Evolutionary conservation across 148 eudicot genomes (phyloP).

Genomic region (Drosera capensis): DNA sequence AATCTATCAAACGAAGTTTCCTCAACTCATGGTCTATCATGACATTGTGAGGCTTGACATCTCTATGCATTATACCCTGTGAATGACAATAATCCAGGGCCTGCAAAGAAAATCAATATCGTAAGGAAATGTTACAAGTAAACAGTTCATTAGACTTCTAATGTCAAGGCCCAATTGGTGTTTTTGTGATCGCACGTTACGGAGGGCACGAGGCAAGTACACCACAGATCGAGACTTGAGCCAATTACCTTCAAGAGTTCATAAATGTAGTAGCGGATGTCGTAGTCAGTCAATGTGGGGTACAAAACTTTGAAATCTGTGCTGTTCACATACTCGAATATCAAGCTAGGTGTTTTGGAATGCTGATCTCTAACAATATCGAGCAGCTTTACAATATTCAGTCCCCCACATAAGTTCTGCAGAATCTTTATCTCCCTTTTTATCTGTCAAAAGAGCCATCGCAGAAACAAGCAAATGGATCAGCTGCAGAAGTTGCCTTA

Average conservation of each 20-base stretch:
- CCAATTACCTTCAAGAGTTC: constrained; percentile 76
- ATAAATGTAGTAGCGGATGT: constrained; percentile 92
- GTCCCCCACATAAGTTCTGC: constrained; percentile 88
- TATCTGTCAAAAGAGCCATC: constrained; percentile 31
- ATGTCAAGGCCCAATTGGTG: too few relatives aligned
- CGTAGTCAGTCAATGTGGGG: constrained; percentile 87
- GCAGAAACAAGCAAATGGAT: constrained; percentile 1
- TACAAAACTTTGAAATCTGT: constrained; percentile 91
- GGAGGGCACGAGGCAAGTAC: neutral
- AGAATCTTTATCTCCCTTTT: constrained; percentile 91
- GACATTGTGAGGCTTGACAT: constrained; percentile 95
- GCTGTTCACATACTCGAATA: constrained; percentile 84
- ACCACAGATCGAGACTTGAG: neutral
- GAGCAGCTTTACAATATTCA: constrained; percentile 63
- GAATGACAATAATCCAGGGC: constrained; percentile 91
- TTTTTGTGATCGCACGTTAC: too few relatives aligned
- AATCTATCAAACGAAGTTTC: constrained; percentile 84
- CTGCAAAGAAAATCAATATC: constrained; percentile 13
- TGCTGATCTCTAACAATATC: constrained; percentile 94
- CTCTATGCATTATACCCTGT: constrained; percentile 97
- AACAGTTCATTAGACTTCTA: too few relatives aligned
- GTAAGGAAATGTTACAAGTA: too few relatives aligned
- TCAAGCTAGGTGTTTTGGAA: constrained; percentile 93
- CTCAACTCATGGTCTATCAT: constrained; percentile 94
- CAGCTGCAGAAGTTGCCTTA: too few relatives aligned